Evolutionary conservation across 768 basidiomycete genomes (phyloP).

Genomic region (Cubamyces sp.): DNA sequence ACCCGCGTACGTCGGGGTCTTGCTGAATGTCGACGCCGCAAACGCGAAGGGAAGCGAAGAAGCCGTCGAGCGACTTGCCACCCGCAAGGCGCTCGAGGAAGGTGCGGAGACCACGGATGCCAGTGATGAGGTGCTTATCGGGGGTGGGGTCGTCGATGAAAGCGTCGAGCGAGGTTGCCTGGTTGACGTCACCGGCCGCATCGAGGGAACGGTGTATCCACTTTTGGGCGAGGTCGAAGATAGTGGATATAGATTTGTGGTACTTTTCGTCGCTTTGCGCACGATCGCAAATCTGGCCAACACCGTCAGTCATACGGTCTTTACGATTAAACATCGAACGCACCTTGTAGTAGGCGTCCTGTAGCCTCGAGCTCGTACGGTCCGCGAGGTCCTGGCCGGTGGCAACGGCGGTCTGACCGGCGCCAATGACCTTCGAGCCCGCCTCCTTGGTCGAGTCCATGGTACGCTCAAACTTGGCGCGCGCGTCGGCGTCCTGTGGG

Average conservation of each 20-base stretch:
- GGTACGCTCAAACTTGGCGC: conserved; percentile 62
- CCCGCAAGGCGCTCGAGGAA: conserved; percentile 59
- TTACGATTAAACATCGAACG: conserved; percentile 10
- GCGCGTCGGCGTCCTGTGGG: conserved; percentile 44
- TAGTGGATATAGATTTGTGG: conserved; percentile 55
- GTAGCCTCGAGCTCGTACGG: conserved; percentile 46
- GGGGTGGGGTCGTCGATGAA: conserved; percentile 66
- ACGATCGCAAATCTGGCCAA: conserved; percentile 60
- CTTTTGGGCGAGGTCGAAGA: conserved; percentile 60
- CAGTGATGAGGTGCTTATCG: conserved; percentile 62
- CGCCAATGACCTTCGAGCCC: conserved; percentile 61
- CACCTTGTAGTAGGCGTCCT: conserved; percentile 59
- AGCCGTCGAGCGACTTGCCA: conserved; percentile 51
- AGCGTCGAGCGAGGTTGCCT: conserved; percentile 50
- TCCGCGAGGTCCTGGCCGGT: conserved; percentile 50
- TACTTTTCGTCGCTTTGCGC: conserved; percentile 67
- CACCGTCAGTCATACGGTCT: background rate
- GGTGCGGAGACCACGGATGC: conserved; percentile 44
- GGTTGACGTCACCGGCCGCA: conserved; percentile 48
- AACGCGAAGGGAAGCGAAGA: conserved; percentile 46
- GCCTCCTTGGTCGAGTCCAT: conserved; percentile 67
- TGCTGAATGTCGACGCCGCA: conserved; percentile 54
- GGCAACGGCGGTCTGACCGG: conserved; percentile 46
- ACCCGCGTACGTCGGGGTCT: conserved; percentile 55
- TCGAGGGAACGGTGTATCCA: conserved; percentile 59